These are phyloP conservation scores for Liriodendron chinense DNA, from an alignment of 164 flowering plant species.

Conservation along the genomic window DNA sequence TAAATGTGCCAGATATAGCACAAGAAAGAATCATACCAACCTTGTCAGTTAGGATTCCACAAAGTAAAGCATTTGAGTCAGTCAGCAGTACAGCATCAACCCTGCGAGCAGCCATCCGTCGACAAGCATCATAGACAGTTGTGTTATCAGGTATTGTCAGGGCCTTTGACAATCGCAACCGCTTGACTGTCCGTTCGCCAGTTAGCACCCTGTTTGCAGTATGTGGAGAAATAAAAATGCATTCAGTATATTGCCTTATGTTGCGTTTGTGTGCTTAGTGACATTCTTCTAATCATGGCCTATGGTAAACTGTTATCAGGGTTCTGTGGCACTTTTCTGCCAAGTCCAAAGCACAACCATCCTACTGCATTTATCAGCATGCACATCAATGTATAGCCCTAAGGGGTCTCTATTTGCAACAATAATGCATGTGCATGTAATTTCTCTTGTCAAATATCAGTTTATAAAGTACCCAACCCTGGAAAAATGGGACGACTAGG, in stretches of 20 bases:
- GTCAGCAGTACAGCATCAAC: constrained; percentile 94
- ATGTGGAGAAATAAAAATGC: constrained; percentile 3
- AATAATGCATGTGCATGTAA: neutral
- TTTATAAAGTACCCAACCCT: neutral
- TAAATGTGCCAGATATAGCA: neutral
- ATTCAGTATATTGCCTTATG: neutral
- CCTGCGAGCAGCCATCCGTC: constrained; percentile 90
- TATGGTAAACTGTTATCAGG: neutral
- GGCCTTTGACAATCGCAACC: constrained; percentile 85
- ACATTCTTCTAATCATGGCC: neutral
- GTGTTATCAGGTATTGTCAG: constrained; percentile 89
- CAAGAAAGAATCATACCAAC: constrained; percentile 25
- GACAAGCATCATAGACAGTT: constrained; percentile 77
- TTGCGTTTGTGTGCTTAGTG: neutral
- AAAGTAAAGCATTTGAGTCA: constrained; percentile 92
- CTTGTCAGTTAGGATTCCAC: constrained; percentile 98
- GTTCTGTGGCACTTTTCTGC: neutral
- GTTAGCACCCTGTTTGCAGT: constrained; percentile 49
- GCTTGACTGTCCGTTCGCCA: constrained; percentile 95
- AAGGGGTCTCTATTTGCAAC: neutral
- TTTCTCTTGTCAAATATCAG: neutral
- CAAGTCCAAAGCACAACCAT: neutral
- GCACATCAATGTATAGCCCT: neutral
- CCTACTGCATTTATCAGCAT: neutral
- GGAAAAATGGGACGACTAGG: neutral